Evolutionary conservation across 2,329 filamentous ascomycete species (phyloP).

Genomic region (Aureobasidium subglaciale): DNA sequence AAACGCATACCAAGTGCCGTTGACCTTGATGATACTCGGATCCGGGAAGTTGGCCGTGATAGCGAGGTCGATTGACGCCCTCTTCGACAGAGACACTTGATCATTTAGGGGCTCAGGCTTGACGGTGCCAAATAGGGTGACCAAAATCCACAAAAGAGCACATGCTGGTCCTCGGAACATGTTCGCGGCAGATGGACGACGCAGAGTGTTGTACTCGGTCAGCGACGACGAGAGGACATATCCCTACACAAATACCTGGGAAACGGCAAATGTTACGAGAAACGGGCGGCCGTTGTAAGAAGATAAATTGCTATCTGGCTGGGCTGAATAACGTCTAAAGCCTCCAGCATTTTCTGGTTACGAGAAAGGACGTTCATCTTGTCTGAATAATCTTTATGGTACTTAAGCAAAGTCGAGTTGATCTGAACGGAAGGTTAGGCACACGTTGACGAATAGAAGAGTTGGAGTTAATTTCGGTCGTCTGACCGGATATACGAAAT

Average conservation of each 20-base stretch:
- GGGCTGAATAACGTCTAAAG: background rate
- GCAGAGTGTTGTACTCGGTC: background rate
- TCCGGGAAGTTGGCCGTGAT: slow-evolving; percentile 29
- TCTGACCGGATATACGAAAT: too few relatives aligned
- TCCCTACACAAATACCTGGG: background rate
- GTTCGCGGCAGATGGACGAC: background rate
- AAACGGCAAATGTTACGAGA: background rate
- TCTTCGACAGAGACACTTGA: background rate
- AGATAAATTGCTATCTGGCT: background rate
- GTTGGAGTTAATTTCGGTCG: too few relatives aligned
- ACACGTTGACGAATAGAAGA: too few relatives aligned
- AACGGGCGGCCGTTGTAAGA: slow-evolving; percentile 2
- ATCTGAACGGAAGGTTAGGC: too few relatives aligned
- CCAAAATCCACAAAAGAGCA: background rate
- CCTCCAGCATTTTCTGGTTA: background rate
- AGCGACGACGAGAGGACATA: background rate
- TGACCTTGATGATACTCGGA: slow-evolving; percentile 44
- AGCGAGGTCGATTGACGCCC: slow-evolving; percentile 13
- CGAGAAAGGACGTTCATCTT: background rate
- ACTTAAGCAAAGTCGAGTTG: background rate
- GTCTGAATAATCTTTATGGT: background rate
- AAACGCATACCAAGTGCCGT: slow-evolving; percentile 52
- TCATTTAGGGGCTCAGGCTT: background rate
- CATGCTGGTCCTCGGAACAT: background rate
- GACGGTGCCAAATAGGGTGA: background rate